Evolutionary conservation across 352 stramenopile species (phyloP), one percentile per base, ranked within the genome.

Genomic region (Pythium grandisporangium): DNA sequence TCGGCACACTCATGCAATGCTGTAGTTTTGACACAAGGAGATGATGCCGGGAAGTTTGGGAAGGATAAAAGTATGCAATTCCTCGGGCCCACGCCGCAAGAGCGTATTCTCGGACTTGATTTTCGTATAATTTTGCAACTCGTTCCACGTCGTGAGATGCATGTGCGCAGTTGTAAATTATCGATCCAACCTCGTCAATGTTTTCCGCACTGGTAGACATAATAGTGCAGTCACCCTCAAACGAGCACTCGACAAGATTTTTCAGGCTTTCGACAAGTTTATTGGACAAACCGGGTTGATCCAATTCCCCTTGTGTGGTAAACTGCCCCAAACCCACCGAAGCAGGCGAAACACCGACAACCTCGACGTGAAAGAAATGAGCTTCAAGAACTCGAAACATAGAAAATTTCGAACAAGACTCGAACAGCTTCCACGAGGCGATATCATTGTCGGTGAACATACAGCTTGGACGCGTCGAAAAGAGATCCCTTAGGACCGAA

Each of bases 341-440:
- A 20, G 77, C 79, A 36, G 84, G 84, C 1, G 66, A 67, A 30
- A 84, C 82, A 1, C 65, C 71, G 53, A 76, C 67, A 12, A 91
- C 68, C 47, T 92, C 79, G 12, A 95, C 58, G 33, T 95, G 76
- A 37, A 93, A 94, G 30, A 95, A 72, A 34, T 94, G 70, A 2
- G 73, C 70, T 55, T 94, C 78, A 14, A 94, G 42, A 10, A 81
- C 58, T 21, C 77, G 70, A 37, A 92, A 66, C 10, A 91, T 30
- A 8, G 72, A 77, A 32, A 90, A 58, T 29, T 70, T 53, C 19
- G 66, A 71, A 24, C 70, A 87, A 6, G 65, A 68, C 2, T 54
- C 53, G 23, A 90, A 86, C 19, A 92, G 58, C 30, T 49, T 61
- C 79, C 76, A 68, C 25, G 26, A 16, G 14, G 54, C 49, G n/a